Conservation (phyloP, 257 asterid species). For the Solanum chilense region DNA sequence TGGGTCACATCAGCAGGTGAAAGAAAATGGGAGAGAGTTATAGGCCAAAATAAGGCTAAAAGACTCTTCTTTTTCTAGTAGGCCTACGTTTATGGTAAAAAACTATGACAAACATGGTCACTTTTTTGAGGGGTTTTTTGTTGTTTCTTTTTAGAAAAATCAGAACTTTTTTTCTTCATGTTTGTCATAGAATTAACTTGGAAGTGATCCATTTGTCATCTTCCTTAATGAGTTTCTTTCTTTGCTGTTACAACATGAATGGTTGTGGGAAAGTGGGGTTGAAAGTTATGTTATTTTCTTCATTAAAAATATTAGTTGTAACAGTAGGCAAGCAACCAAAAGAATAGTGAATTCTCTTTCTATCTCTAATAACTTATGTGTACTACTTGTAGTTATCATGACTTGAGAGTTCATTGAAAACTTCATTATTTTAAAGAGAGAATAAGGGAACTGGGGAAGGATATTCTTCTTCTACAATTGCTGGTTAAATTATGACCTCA, state of each 20-base stretch:
- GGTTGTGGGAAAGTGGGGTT: not conserved
- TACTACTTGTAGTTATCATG: not conserved
- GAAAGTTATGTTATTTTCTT: slow-evolving; percentile 2
- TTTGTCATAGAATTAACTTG: not conserved
- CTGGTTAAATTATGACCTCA: not conserved
- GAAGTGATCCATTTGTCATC: not conserved
- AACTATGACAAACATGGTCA: not conserved
- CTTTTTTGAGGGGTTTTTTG: not conserved
- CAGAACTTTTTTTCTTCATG: not conserved
- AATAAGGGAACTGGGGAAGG: not conserved
- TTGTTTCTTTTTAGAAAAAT: not conserved
- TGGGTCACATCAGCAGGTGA: slow-evolving; percentile 90
- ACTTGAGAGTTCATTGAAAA: not conserved
- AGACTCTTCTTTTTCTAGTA: not conserved
- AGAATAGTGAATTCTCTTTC: slow-evolving; percentile 2
- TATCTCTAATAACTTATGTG: not conserved
- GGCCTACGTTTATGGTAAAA: slow-evolving; percentile 11
- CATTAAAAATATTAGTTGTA: not conserved
- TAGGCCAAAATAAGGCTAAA: not conserved
- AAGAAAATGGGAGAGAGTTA: slow-evolving; percentile 9
- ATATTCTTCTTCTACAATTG: slow-evolving; percentile 4
- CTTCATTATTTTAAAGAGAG: not conserved
- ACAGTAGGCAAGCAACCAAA: not conserved
- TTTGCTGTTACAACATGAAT: not conserved
- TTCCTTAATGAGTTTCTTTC: not conserved